These are phyloP conservation scores for Neofusicoccum kwambonambiense DNA, from an alignment of 2,329 filamentous ascomycete species.

Conservation along the genomic window DNA sequence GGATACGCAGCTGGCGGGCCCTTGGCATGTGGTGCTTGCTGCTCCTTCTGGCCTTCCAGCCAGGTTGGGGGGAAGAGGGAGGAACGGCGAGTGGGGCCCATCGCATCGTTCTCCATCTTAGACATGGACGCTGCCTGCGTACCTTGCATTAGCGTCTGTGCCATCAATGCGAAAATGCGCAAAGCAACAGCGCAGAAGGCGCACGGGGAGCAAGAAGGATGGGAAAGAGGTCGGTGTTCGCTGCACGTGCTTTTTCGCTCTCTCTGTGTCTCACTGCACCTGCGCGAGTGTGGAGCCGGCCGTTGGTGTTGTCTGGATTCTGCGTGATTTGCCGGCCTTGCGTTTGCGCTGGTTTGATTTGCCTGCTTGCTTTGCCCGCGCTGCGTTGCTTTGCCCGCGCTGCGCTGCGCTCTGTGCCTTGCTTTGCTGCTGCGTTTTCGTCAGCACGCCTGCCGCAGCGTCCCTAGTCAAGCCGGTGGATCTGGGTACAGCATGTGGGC, in stretches of 20 bases:
- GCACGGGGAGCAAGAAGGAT: neutral
- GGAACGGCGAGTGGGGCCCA: neutral
- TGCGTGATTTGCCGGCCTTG: neutral
- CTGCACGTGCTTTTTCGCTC: neutral
- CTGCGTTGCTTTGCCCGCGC: neutral
- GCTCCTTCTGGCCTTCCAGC: neutral
- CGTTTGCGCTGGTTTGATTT: neutral
- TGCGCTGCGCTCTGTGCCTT: neutral
- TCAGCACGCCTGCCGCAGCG: neutral
- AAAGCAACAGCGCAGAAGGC: neutral
- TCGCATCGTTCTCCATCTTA: slow-evolving; percentile 11
- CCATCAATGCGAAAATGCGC: slow-evolving; percentile 4
- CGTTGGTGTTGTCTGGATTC: neutral
- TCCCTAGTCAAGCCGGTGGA: neutral
- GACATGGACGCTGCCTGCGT: neutral
- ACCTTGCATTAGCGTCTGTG: slow-evolving; percentile 17
- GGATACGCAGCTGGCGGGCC: neutral
- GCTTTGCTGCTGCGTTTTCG: neutral
- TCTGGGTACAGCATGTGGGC: slow-evolving; percentile 4
- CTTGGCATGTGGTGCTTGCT: neutral
- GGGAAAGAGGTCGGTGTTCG: neutral
- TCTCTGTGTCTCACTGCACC: neutral
- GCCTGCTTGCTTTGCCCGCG: neutral
- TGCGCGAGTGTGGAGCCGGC: neutral
- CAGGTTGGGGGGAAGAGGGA: neutral